phyloP scores from a whole-genome alignment of 1,139 yeast species.

The Saccharomyces hybrid region DNA sequence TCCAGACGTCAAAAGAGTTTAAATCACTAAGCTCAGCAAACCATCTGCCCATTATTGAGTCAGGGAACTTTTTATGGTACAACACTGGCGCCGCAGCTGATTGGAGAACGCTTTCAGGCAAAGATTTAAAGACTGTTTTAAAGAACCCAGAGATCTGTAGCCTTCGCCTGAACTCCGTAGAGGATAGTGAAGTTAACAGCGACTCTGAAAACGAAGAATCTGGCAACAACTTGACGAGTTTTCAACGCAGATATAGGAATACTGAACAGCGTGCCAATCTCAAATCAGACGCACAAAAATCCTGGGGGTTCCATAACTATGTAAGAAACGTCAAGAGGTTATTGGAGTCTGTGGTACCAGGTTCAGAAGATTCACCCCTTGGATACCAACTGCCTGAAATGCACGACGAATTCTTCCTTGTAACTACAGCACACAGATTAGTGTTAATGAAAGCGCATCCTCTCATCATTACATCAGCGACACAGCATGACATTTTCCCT shows the following conservation, averaged over 20 bases:
- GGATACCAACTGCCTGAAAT: slow-evolving; percentile 16
- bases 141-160: background rate
- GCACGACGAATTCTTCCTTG: slow-evolving; percentile 16
- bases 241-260: background rate
- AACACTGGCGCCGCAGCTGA: background rate
- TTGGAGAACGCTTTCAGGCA: background rate
- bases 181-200: background rate
- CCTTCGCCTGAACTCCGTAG: background rate
- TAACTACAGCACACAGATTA: slow-evolving; percentile 15
- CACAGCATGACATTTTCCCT: slow-evolving; percentile 36
- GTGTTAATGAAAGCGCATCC: slow-evolving; percentile 20
- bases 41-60: background rate
- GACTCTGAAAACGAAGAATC: background rate
- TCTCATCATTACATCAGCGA: slow-evolving; percentile 40
- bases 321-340: slow-evolving; percentile 13
- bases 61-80: background rate
- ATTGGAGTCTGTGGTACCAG: slow-evolving; percentile 7
- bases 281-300: slow-evolving; percentile 5
- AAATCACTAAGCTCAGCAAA: background rate
- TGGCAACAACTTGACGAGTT: background rate
- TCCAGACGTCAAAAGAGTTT: background rate
- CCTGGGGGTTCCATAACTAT: slow-evolving; percentile 19
- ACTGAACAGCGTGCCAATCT: background rate
- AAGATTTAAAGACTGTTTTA: background rate
- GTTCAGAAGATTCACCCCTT: slow-evolving; percentile 7